Base-by-base conservation (phyloP, 805 yeast species). In the Lachancea kluyveri region DNA sequence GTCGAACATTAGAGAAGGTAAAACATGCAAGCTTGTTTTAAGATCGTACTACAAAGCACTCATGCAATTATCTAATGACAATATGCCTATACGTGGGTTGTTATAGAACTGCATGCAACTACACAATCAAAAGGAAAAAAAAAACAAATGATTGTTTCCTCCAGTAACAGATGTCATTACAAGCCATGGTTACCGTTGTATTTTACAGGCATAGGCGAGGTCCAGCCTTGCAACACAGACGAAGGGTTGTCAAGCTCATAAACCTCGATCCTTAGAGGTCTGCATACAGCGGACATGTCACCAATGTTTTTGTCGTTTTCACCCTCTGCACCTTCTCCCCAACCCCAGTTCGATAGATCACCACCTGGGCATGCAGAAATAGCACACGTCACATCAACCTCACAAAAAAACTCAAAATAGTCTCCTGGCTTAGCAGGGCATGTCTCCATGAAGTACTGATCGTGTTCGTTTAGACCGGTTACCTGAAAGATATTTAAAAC, bases 361-460 rank as follows among this genome's bases (percentile, higher is more conserved):
- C 84, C 84, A 30, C 83, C 84, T 4, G 82, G 83, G 51, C 82
- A 77, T 6, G 82, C 77, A 34, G 75, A 68, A 28, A 77, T 66
- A 6, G 83, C 83, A 42, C 78, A 72, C 30, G 77, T 54, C 36
- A 77, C 54, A 46, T 77, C 83, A 28, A 70, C 72, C 46, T 77
- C 84, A 3, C 82, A 82, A 54, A 75, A 77, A 50, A 74, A 65
- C 52, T 77, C 83, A 45, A 77, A 75, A 50, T 72, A 74, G 46
- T 77, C 84, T 9, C 66, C 72, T 25, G 60, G 54, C 21, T 66
- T 59, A 2, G 83, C 77, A 1, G 84, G 84, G 41, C 78, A 74
- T 2, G 83, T 70, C 48, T 75, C 82, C 83, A 76, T 77, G 50
- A 72, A 77, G 51, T 77, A 77, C 49, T 74, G 79, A 49, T 77